Percentiles rank a stretch among this genome's conserved stretches.
Evolutionary conservation across 805 yeast species (phyloP).

Genomic region (Tetrapisispora arboricola): DNA sequence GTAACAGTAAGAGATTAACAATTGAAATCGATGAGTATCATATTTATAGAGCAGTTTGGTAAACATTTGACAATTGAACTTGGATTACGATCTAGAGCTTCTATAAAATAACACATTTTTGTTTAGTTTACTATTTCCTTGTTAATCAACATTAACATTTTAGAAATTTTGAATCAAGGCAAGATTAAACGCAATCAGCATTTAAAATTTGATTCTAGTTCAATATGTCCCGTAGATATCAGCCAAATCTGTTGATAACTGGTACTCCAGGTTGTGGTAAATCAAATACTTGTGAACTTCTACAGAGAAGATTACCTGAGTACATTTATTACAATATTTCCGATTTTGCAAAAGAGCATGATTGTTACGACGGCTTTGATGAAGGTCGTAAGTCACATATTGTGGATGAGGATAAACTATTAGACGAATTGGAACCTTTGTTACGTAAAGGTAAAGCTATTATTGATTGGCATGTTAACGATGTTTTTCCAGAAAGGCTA

Average conservation of each 20-base stretch:
- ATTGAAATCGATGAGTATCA: too few species aligned
- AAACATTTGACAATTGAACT: too few species aligned
- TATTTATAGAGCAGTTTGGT: too few species aligned
- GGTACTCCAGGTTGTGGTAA: slow-evolving; percentile 73
- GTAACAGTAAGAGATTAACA: too few species aligned
- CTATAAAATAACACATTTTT: too few species aligned
- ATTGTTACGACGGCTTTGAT: slow-evolving; percentile 77
- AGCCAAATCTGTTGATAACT: slow-evolving; percentile 75
- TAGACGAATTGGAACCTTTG: slow-evolving; percentile 71
- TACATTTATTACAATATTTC: slow-evolving; percentile 52
- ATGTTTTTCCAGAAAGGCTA: slow-evolving; percentile 83
- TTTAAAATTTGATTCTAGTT: too few species aligned
- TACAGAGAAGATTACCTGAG: slow-evolving; percentile 29
- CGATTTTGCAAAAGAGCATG: slow-evolving; percentile 68
- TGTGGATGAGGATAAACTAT: slow-evolving; percentile 83
- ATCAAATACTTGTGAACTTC: slow-evolving; percentile 25
- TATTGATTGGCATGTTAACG: slow-evolving; percentile 97
- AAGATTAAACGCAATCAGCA: too few species aligned
- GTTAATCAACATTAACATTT: too few species aligned
- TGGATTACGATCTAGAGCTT: too few species aligned
- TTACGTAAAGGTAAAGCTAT: slow-evolving; percentile 79
- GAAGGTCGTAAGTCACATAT: slow-evolving; percentile 74
- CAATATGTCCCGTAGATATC: slow-evolving; percentile 16
- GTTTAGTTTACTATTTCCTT: too few species aligned
- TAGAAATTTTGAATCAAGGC: too few species aligned